These are phyloP conservation scores for Solanum chmielewskii DNA, from an alignment of 257 asterid genomes.

Conservation along the genomic window DNA sequence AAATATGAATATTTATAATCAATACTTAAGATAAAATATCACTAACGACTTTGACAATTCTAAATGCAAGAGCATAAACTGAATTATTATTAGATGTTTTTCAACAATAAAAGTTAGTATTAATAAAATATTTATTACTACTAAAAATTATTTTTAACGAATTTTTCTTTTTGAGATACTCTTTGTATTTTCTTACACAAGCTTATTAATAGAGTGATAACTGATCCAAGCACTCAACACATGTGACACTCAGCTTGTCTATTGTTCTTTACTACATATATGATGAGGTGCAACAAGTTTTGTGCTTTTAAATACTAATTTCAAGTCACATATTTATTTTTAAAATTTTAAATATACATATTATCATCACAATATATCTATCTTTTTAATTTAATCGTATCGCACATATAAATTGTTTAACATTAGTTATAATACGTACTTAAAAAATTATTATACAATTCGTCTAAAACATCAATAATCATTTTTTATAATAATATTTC, in stretches of 20 bases:
- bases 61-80: too few relatives aligned
- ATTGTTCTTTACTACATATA: not conserved
- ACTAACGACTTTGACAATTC: not conserved
- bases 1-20: too few relatives aligned
- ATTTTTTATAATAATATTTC: not conserved
- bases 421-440: not conserved
- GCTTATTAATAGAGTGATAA: not conserved
- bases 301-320: not conserved
- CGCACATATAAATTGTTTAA: not conserved
- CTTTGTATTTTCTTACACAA: not conserved
- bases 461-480: not conserved
- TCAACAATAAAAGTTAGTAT: too few relatives aligned
- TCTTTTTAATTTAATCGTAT: not conserved
- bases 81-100: too few relatives aligned
- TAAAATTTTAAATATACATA: not conserved
- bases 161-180: too few relatives aligned
- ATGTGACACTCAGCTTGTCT: not conserved
- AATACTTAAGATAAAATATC: too few relatives aligned
- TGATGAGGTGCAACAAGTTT: not conserved
- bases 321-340: not conserved
- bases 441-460: not conserved
- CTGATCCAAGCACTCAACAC: not conserved
- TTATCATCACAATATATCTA: too few relatives aligned
- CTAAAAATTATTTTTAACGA: too few relatives aligned
- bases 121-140: too few relatives aligned